Conservation (phyloP, 192 early-diverging fungal genomes). For the Umbelopsis sp. region DNA sequence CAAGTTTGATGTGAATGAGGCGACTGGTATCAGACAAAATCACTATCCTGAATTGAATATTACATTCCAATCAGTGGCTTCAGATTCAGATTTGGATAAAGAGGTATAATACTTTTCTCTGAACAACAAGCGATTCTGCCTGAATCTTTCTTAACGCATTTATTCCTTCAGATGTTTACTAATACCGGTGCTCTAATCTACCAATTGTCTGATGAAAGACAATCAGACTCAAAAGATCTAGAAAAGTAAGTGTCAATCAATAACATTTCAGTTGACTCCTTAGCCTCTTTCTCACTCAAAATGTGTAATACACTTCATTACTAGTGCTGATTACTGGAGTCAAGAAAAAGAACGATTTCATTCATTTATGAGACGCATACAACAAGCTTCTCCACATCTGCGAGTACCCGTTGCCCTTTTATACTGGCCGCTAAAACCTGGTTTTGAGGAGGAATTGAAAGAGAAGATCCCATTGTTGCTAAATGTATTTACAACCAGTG, state of each 20-base stretch:
- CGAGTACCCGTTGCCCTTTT: constrained; percentile 22
- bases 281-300: neutral
- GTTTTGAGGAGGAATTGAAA: neutral
- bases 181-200: constrained; percentile 27
- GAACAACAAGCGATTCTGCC: neutral
- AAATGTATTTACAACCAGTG: neutral
- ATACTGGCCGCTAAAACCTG: constrained; percentile 18
- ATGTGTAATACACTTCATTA: neutral
- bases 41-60: neutral
- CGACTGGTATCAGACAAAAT: neutral
- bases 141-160: neutral
- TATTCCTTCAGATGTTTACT: constrained; percentile 6
- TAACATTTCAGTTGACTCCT: no score
- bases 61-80: neutral
- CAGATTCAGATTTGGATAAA: neutral
- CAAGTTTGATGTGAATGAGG: constrained; percentile 19
- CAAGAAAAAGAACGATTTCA: constrained; percentile 20
- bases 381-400: constrained; percentile 1
- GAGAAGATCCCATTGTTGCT: neutral
- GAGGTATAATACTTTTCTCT: neutral
- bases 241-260: constrained; percentile 12
- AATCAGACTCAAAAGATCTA: neutral
- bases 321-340: constrained; percentile 17
- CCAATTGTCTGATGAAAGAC: constrained; percentile 14
- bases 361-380: neutral